A percentile compares a stretch with the other conserved stretches of the same genome.
Conservation (phyloP, 148 eudicot genomes). For the Limonium bicolor region DNA sequence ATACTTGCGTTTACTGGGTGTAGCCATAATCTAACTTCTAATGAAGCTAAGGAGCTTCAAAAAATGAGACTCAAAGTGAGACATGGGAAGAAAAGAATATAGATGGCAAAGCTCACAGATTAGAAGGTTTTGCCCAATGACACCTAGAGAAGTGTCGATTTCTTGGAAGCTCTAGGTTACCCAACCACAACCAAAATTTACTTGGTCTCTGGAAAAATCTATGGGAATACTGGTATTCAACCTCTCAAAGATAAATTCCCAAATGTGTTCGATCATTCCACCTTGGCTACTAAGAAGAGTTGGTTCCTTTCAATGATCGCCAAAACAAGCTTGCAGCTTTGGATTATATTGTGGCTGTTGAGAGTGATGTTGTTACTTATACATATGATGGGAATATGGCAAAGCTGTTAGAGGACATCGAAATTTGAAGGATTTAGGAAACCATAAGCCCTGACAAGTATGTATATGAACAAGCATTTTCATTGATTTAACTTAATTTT, state of each 20-base stretch:
- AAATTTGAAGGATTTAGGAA: conserved; percentile 44
- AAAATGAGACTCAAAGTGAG: conserved; percentile 28
- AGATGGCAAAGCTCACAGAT: conserved; percentile 25
- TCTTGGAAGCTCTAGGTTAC: conserved; percentile 68
- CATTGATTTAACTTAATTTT: neutral
- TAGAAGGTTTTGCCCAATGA: conserved; percentile 64
- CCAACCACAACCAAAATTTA: conserved; percentile 41
- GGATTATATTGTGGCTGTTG: conserved; percentile 44
- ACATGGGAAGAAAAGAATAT: conserved; percentile 70
- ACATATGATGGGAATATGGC: conserved; percentile 85
- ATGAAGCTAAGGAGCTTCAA: conserved; percentile 38
- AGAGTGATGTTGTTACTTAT: conserved; percentile 55
- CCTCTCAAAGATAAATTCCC: conserved; percentile 27
- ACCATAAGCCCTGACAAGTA: conserved; percentile 71
- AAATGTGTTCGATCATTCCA: conserved; percentile 42
- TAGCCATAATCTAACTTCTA: conserved; percentile 34
- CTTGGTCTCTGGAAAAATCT: conserved; percentile 64
- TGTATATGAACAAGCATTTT: neutral
- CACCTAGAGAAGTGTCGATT: conserved; percentile 68
- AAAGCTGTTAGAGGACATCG: conserved; percentile 63
- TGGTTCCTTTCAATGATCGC: conserved; percentile 22
- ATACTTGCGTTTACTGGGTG: conserved; percentile 89
- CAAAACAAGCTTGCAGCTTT: conserved; percentile 63
- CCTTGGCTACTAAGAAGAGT: conserved; percentile 37
- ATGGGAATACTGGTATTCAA: conserved; percentile 30